phyloP scores from a whole-genome alignment of 306 rosid species.

The Cucumis hystrix region DNA sequence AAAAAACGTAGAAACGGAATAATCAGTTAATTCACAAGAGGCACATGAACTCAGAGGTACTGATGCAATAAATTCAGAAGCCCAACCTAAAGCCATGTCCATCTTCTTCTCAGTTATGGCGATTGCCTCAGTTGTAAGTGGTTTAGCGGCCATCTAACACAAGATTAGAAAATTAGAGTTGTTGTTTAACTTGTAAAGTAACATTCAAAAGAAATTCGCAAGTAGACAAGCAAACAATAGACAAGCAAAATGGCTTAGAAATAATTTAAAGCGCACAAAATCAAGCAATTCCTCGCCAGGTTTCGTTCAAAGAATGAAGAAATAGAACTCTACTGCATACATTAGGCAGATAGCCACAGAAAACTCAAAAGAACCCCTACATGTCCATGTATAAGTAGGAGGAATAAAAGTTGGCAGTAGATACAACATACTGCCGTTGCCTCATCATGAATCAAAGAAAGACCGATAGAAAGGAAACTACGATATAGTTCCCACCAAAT shows the following conservation, averaged over 20 bases:
- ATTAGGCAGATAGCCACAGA: neutral
- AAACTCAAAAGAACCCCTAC: neutral
- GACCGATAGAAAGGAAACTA: neutral
- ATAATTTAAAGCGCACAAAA: neutral
- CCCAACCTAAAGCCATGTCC: constrained; percentile 80
- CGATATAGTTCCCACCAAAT: neutral
- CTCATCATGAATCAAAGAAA: neutral
- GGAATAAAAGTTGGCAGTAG: neutral
- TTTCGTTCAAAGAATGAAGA: neutral
- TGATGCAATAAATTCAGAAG: neutral
- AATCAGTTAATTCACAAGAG: neutral
- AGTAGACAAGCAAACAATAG: neutral
- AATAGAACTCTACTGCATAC: neutral
- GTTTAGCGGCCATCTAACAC: constrained; percentile 67
- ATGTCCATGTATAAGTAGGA: no score
- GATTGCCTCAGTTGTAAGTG: constrained; percentile 54
- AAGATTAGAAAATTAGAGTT: neutral
- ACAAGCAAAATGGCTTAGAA: neutral
- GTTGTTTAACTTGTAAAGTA: neutral
- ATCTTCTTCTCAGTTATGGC: constrained; percentile 96
- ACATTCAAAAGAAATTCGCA: neutral
- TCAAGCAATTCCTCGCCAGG: neutral
- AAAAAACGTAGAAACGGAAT: neutral
- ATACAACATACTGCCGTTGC: neutral
- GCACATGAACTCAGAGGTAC: neutral